These are phyloP conservation scores for Rhizophlyctis rosea DNA, from an alignment of 192 early-diverging fungal genomes.

Conservation along the genomic window DNA sequence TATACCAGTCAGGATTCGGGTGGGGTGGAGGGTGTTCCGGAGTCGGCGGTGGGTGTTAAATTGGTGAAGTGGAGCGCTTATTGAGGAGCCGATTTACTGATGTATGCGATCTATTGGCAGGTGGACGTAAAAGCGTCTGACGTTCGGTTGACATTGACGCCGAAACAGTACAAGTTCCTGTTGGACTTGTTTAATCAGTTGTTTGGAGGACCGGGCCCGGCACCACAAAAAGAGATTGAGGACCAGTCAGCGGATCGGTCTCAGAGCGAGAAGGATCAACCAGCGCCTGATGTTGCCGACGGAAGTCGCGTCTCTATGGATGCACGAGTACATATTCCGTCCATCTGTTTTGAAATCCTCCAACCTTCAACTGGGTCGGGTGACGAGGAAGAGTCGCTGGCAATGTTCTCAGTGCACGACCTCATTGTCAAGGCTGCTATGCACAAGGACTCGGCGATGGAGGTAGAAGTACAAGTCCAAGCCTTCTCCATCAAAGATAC, in stretches of 20 bases:
- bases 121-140: conserved; percentile 68
- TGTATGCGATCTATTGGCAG: too few relatives aligned
- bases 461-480: conserved; percentile 65
- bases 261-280: too few relatives aligned
- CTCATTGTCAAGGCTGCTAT: background rate
- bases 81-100: too few relatives aligned
- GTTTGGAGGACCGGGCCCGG: background rate
- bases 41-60: background rate
- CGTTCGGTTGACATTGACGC: conserved; percentile 73
- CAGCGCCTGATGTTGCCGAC: background rate
- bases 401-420: conserved; percentile 12
- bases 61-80: conserved; percentile 2
- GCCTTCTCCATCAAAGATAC: conserved; percentile 80
- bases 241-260: too few relatives aligned
- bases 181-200: conserved; percentile 55
- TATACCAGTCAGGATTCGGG: background rate
- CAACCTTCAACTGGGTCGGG: background rate
- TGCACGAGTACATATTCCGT: conserved; percentile 61
- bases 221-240: background rate
- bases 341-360: conserved; percentile 81
- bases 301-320: conserved; percentile 26
- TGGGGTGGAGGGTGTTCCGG: background rate
- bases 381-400: conserved; percentile 6
- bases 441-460: conserved; percentile 36
- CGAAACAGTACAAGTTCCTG: conserved; percentile 80